phyloP scores from a whole-genome alignment of 2,329 filamentous ascomycete genomes.

The Bipolaris sorokiniana region DNA sequence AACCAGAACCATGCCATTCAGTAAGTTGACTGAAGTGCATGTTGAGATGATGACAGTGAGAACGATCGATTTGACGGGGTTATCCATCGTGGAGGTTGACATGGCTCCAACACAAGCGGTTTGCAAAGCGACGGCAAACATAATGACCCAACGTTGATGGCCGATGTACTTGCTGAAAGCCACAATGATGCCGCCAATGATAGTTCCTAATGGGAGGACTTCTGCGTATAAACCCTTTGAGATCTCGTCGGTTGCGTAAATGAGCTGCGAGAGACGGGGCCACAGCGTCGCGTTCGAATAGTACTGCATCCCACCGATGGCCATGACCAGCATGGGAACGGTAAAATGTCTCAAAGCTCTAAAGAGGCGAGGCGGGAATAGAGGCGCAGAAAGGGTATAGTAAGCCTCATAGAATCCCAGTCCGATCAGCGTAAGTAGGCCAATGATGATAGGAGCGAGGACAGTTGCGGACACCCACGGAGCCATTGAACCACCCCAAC shows the following conservation, averaged over 20 bases:
- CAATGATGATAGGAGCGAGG: slow-evolving; percentile 35
- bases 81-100: slow-evolving; percentile 34
- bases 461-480: slow-evolving; percentile 34
- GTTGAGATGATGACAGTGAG: slow-evolving; percentile 38
- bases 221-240: slow-evolving; percentile 37
- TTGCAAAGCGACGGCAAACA: slow-evolving; percentile 35
- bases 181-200: slow-evolving; percentile 39
- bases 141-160: slow-evolving; percentile 38
- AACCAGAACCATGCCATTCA: slow-evolving; percentile 40
- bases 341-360: slow-evolving; percentile 37
- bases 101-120: slow-evolving; percentile 38
- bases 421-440: slow-evolving; percentile 30
- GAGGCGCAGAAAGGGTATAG: slow-evolving; percentile 29
- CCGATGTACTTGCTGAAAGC: slow-evolving; percentile 37
- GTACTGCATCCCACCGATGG: slow-evolving; percentile 41
- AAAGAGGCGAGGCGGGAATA: slow-evolving; percentile 41
- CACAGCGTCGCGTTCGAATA: slow-evolving; percentile 41
- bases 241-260: slow-evolving; percentile 38
- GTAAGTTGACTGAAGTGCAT: slow-evolving; percentile 35
- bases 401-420: slow-evolving; percentile 40
- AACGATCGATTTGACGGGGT: slow-evolving; percentile 33
- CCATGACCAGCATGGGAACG: slow-evolving; percentile 40
- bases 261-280: slow-evolving; percentile 34
- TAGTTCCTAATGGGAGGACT: slow-evolving; percentile 34
- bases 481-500: slow-evolving; percentile 35